Percentiles rank a stretch among this genome's conserved stretches.
Evolutionary conservation across 306 rosid genomes (phyloP).

Genomic region (Gastrolobium bilobum): DNA sequence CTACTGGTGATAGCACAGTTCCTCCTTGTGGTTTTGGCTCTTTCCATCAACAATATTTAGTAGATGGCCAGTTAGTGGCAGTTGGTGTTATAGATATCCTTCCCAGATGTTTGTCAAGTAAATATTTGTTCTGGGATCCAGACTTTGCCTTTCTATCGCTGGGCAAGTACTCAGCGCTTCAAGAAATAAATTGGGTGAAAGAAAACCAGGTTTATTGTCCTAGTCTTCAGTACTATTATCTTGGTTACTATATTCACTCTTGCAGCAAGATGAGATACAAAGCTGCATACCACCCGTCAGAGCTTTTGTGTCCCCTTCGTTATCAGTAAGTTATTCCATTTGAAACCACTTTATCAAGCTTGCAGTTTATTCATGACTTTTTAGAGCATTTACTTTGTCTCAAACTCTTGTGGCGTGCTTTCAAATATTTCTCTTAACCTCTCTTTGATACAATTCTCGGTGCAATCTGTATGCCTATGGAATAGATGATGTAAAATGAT

Average conservation of each 20-base stretch:
- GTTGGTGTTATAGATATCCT: constrained; percentile 98
- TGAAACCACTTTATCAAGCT: constrained; percentile 21
- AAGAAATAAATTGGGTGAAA: constrained; percentile 93
- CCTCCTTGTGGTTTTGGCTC: constrained; percentile 98
- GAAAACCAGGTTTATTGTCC: constrained; percentile 81
- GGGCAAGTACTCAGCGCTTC: constrained; percentile 92
- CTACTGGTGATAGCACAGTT: constrained; percentile 73
- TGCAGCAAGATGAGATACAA: constrained; percentile 96
- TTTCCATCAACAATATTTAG: constrained; percentile 93
- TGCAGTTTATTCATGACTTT: constrained; percentile 33
- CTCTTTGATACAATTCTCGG: constrained; percentile 19
- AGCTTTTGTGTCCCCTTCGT: constrained; percentile 92
- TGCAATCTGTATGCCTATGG: constrained; percentile 1
- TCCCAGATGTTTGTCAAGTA: constrained; percentile 93
- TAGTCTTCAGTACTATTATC: constrained; percentile 88
- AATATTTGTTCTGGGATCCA: constrained; percentile 98
- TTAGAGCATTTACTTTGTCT: constrained; percentile 27
- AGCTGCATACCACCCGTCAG: constrained; percentile 89
- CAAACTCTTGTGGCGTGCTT: constrained; percentile 21
- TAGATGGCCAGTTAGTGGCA: constrained; percentile 86
- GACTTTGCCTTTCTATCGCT: constrained; percentile 92
- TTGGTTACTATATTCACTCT: constrained; percentile 95
- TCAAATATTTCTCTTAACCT: constrained; percentile 2
- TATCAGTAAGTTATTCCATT: constrained; percentile 75
- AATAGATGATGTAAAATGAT: constrained; percentile 27